Conservation (phyloP, 352 stramenopile species). For the Globisporangium cystogenes region DNA sequence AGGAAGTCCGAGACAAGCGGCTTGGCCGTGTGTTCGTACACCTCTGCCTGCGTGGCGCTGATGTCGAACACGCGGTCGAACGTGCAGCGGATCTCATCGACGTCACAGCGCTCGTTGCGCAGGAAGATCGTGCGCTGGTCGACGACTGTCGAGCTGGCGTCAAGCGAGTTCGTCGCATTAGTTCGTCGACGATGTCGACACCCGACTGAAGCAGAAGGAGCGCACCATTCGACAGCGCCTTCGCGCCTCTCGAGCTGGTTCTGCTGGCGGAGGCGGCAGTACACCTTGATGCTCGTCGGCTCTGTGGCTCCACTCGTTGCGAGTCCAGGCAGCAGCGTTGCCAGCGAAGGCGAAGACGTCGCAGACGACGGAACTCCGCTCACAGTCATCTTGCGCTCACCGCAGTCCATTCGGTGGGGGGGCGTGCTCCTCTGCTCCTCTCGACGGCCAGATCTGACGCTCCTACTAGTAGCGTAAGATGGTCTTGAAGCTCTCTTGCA, state of each 20-base stretch:
- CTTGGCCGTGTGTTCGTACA: constrained; percentile 67
- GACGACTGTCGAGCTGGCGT: constrained; percentile 42
- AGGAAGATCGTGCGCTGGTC: constrained; percentile 53
- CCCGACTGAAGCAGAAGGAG: background rate
- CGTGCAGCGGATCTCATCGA: constrained; percentile 68
- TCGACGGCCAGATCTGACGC: background rate
- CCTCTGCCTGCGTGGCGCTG: constrained; percentile 52
- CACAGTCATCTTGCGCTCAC: constrained; percentile 10
- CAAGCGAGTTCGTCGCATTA: background rate
- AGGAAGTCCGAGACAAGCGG: constrained; percentile 61
- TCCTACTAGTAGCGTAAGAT: no score
- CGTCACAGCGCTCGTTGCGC: constrained; percentile 60
- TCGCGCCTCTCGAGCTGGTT: constrained; percentile 69
- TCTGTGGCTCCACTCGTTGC: background rate
- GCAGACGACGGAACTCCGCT: constrained; percentile 5
- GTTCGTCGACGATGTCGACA: background rate
- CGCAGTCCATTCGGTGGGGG: background rate
- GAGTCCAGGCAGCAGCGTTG: constrained; percentile 3
- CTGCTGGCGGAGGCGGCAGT: constrained; percentile 70
- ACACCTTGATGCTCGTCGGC: constrained; percentile 59
- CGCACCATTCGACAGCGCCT: constrained; percentile 51
- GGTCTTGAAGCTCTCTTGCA: no score
- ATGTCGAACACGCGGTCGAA: constrained; percentile 70
- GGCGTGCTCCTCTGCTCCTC: background rate
- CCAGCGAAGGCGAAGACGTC: background rate